phyloP scores from a whole-genome alignment of 257 asterid genomes.

The Solanum sejunctum region DNA sequence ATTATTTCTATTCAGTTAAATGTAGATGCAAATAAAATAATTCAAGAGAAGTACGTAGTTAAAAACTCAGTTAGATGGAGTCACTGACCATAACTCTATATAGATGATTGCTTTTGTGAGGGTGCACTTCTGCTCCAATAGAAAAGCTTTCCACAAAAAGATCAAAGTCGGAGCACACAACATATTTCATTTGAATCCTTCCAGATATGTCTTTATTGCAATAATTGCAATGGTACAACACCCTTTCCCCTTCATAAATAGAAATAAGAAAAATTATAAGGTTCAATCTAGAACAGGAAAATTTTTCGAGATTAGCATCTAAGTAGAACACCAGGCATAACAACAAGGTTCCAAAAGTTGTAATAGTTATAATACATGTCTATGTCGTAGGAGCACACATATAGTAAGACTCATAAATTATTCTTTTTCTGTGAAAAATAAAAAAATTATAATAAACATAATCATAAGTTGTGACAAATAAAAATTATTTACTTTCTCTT shows the following conservation, averaged over 20 bases:
- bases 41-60: not conserved
- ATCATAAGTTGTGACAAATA: not conserved
- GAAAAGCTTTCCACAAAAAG: constrained; percentile 94
- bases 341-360: not conserved
- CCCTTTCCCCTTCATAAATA: constrained; percentile 48
- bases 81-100: constrained; percentile 86
- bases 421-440: not conserved
- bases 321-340: not conserved
- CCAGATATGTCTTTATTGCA: constrained; percentile 94
- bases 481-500: not conserved
- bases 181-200: constrained; percentile 87
- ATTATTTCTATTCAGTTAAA: not conserved
- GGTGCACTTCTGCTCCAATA: constrained; percentile 89
- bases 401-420: not conserved
- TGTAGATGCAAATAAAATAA: not conserved
- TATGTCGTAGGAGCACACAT: not conserved
- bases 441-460: not conserved
- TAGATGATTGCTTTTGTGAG: constrained; percentile 87
- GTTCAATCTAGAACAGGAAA: too few relatives aligned
- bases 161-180: constrained; percentile 86
- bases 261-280: constrained; percentile 4
- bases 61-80: not conserved
- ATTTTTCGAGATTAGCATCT: not conserved
- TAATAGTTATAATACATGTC: not conserved
- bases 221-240: constrained; percentile 88